These are phyloP conservation scores for Sindora glabra DNA, from an alignment of 306 rosid species.

Conservation along the genomic window DNA sequence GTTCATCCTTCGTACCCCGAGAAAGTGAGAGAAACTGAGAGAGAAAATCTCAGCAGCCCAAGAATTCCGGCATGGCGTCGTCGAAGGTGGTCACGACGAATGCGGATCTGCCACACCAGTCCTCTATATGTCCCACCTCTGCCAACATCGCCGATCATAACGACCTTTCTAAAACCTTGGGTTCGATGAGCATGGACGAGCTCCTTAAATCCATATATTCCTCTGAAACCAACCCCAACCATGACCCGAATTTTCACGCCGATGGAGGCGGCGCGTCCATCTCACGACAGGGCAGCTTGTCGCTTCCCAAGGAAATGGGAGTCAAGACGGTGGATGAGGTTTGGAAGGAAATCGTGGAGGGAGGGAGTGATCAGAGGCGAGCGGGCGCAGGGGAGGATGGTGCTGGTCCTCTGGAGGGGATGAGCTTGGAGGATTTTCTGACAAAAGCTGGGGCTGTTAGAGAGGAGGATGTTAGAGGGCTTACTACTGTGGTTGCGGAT, in stretches of 20 bases:
- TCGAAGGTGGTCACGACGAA: constrained; percentile 62
- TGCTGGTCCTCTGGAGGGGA: constrained; percentile 16
- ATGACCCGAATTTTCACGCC: neutral
- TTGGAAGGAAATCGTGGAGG: constrained; percentile 59
- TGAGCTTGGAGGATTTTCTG: constrained; percentile 66
- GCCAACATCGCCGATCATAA: constrained; percentile 35
- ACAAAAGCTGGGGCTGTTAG: constrained; percentile 46
- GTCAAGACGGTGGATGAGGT: constrained; percentile 49
- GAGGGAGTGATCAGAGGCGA: constrained; percentile 17
- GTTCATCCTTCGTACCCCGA: neutral
- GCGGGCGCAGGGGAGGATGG: constrained; percentile 14
- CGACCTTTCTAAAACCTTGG: constrained; percentile 20
- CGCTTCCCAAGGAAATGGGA: constrained; percentile 6
- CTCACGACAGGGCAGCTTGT: constrained; percentile 5
- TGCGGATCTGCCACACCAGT: constrained; percentile 77
- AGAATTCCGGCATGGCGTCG: constrained; percentile 62
- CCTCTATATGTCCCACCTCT: constrained; percentile 56
- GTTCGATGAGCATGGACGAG: constrained; percentile 63
- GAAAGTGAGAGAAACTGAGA: neutral
- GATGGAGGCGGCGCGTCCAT: neutral
- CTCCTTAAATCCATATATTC: constrained; percentile 50
- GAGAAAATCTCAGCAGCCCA: neutral
- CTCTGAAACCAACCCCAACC: neutral
- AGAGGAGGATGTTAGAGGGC: constrained; percentile 41
- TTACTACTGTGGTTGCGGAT: neutral